Conservation (phyloP, 2,329 filamentous ascomycete genomes). For the Akanthomyces dipterigenus region DNA sequence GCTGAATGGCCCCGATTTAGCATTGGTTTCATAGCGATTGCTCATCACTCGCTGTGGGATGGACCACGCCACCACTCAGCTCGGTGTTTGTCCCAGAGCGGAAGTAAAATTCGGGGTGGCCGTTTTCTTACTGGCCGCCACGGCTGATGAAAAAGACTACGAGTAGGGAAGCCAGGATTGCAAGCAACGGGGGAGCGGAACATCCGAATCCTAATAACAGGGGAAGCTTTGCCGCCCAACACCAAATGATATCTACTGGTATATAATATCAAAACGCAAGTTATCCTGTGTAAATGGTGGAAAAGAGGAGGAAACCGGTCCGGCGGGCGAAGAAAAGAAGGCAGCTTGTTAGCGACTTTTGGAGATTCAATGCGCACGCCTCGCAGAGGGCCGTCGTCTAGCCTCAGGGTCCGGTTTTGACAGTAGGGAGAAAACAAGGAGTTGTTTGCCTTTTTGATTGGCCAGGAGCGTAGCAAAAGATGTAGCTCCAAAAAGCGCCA, state of each 20-base stretch:
- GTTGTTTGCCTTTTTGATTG: not conserved
- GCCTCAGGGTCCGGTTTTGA: not conserved
- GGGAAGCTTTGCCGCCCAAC: too few relatives aligned
- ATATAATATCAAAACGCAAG: too few relatives aligned
- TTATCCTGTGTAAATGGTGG: too few relatives aligned
- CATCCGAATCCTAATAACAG: too few relatives aligned
- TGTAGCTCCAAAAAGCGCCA: not conserved
- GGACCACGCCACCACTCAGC: not conserved
- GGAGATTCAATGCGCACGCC: not conserved
- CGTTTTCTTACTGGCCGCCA: not conserved
- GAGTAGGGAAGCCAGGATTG: too few relatives aligned
- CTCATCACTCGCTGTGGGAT: not conserved
- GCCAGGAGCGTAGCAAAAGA: not conserved
- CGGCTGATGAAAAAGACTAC: not conserved
- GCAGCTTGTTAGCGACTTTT: not conserved
- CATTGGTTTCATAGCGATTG: not conserved
- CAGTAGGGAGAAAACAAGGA: not conserved
- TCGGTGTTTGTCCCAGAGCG: not conserved
- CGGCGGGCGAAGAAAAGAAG: too few relatives aligned
- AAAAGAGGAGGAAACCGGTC: too few relatives aligned
- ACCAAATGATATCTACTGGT: too few relatives aligned
- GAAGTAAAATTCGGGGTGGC: not conserved
- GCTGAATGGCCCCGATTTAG: too few relatives aligned
- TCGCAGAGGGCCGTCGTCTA: not conserved
- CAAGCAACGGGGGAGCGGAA: too few relatives aligned